phyloP scores from a whole-genome alignment of 2,329 filamentous ascomycete species.

The Aspergillus pseudotamarii region DNA sequence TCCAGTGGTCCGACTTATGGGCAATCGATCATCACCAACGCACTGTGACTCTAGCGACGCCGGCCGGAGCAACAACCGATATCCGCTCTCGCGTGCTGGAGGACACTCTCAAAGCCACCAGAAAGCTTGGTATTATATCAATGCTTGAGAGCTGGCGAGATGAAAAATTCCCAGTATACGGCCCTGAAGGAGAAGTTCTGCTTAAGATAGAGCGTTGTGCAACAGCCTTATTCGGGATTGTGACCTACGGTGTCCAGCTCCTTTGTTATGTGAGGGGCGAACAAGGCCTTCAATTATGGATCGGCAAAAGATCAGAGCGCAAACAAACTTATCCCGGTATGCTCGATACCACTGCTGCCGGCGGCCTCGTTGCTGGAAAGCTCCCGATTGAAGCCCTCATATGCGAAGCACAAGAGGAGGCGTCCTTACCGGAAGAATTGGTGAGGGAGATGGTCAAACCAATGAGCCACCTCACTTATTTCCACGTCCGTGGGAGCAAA shows the following conservation, averaged over 20 bases:
- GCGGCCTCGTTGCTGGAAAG: slow-evolving; percentile 24
- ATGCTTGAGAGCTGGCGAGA: slow-evolving; percentile 35
- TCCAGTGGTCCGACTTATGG: neutral
- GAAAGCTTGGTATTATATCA: neutral
- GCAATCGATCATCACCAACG: neutral
- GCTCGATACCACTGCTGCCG: slow-evolving; percentile 30
- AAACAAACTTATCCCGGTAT: slow-evolving; percentile 36
- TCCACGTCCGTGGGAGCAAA: slow-evolving; percentile 3
- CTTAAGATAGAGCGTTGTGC: slow-evolving; percentile 48
- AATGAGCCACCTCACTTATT: slow-evolving; percentile 11
- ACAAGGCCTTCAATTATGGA: slow-evolving; percentile 27
- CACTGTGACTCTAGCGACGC: neutral
- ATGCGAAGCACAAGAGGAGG: slow-evolving; percentile 26
- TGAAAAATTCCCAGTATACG: slow-evolving; percentile 48
- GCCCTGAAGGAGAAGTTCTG: slow-evolving; percentile 39
- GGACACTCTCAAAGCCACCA: neutral
- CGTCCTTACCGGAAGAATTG: slow-evolving; percentile 10
- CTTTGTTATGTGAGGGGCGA: slow-evolving; percentile 35
- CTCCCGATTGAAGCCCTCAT: slow-evolving; percentile 29
- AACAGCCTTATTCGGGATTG: slow-evolving; percentile 45
- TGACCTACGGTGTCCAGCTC: slow-evolving; percentile 49
- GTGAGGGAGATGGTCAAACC: neutral
- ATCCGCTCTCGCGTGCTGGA: neutral
- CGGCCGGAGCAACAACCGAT: neutral
- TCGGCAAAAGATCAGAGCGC: slow-evolving; percentile 23